Base-by-base conservation (phyloP, 2,329 filamentous ascomycete genomes). In the Davidsoniella eucalypti region DNA sequence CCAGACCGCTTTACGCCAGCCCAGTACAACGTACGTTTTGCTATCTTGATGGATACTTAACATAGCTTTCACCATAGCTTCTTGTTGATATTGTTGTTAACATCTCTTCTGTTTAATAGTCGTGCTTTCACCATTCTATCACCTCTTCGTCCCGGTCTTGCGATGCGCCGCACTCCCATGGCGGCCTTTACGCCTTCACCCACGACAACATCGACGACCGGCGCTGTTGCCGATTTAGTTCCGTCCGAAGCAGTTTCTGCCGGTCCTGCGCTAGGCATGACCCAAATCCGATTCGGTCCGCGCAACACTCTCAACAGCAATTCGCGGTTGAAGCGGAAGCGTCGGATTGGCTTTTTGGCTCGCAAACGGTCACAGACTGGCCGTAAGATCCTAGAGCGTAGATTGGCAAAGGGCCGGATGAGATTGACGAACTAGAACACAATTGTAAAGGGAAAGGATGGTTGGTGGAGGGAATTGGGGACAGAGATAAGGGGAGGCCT, bases 201-300 rank as follows among this genome's bases (percentile, higher is more conserved):
- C 17, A 48, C 56, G 1, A 50, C 53, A 14, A 23, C 50, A 6
- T 8, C 18, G 14, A 41, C 21, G 14, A 33, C 46, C 2, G 54
- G 52, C 21, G 54, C 54, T 25, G 56, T 61, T 14, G 60, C 63
- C 25, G 73, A 77, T 54, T 53, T 76, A 17, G 66, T 76, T 9
- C 64, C 69, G 21, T 60, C 59, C 49, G 57, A 63, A 10, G 60
- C 70, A 53, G 67, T 78, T 55, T 70, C 73, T 10, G 59, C 69
- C 25, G 69, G 76, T 60, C 75, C 75, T 26, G 69, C 71, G 7
- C 62, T 78, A n/a, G 67, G 63, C 44, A 61, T 62, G 42, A 60
- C 58, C 53, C 74, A 77, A 63, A 64, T 78, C 55, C 72, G 75
- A 50, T 78, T 70, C 64, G 75, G 73, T 1, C 75, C 75, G 44